Evolutionary conservation across 768 basidiomycete genomes (phyloP), one percentile per base, ranked within the genome.

Genomic region (Russula foetens): DNA sequence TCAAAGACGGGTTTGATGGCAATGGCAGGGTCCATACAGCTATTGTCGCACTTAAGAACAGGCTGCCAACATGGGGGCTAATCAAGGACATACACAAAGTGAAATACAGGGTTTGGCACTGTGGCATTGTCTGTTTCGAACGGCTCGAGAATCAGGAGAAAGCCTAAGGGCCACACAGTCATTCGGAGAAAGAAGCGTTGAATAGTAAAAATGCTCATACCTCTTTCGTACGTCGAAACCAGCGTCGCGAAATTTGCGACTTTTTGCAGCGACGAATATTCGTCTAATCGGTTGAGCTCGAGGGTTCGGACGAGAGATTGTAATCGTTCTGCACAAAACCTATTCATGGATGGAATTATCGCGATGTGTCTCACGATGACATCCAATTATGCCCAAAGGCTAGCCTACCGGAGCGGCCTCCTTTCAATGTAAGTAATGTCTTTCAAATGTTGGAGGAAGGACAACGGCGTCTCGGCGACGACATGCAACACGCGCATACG

Each of bases 401-500:
- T 35, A 44, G 73, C 79, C 55, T 71, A 91, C 96, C 91, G 82
- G 61, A 99, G 75, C 12, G 97, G 97, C 63, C 95, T 78, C 58
- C 90, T 80, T 71, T 99, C 97, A 59, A 99, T 99, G 71, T 94
- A 99, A 15, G 97, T 98, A 63, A 98, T 98, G 67, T 99, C 97
- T 74, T 97, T 98, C 49, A 99, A 79, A 74, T 99, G 97, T 69
- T 98, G 96, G 44, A 99, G 75, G 73, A 99, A 99, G 2, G 96
- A 98, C 28, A 90, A 76, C 0, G 97, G 97, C 2, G 97, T 99
- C 74, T 99, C 97, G 19, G 97, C 97, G 15, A 99, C 97, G 62
- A 99, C 97, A 71, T 98, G 97, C 28, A 98, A 76, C n/a, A 99
- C 97, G 52, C 97, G 86, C 96, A 98, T 98, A 56, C 97, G 83